These are phyloP conservation scores for Eutrema salsugineum DNA, from an alignment of 441 rosid species.

Conservation along the genomic window DNA sequence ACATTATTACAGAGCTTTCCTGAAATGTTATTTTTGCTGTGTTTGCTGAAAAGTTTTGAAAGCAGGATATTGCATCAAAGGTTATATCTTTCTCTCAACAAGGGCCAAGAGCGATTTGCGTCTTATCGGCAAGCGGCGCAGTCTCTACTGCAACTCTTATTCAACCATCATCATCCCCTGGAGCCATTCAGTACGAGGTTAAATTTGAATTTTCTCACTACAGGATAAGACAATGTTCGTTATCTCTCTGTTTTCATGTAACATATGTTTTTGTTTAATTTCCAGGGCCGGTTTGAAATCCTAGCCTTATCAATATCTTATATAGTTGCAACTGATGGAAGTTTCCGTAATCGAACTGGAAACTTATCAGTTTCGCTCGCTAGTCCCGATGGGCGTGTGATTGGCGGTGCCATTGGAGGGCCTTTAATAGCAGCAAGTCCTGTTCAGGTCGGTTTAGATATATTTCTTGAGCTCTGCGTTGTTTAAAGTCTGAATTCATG, in stretches of 20 bases:
- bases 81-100: slow-evolving; percentile 77
- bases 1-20: neutral
- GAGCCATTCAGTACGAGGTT: slow-evolving; percentile 82
- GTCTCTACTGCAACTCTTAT: slow-evolving; percentile 74
- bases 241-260: neutral
- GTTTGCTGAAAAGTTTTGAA: neutral
- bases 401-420: slow-evolving; percentile 86
- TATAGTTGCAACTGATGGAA: slow-evolving; percentile 41
- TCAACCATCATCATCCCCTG: slow-evolving; percentile 72
- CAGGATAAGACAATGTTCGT: neutral
- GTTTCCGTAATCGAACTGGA: slow-evolving; percentile 57
- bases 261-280: neutral
- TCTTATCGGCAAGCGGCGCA: slow-evolving; percentile 85
- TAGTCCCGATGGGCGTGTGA: slow-evolving; percentile 84
- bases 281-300: slow-evolving; percentile 87
- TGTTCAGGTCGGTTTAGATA: slow-evolving; percentile 57
- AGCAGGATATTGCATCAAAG: slow-evolving; percentile 74
- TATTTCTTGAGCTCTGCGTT: neutral
- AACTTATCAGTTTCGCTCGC: slow-evolving; percentile 79
- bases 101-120: slow-evolving; percentile 65
- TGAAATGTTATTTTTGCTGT: neutral
- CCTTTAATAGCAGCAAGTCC: slow-evolving; percentile 80
- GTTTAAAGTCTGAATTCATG: neutral
- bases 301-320: slow-evolving; percentile 78
- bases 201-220: neutral